Evolutionary conservation across 306 rosid species (phyloP), one percentile per base, ranked within the genome.

Genomic region (Delonix regia): DNA sequence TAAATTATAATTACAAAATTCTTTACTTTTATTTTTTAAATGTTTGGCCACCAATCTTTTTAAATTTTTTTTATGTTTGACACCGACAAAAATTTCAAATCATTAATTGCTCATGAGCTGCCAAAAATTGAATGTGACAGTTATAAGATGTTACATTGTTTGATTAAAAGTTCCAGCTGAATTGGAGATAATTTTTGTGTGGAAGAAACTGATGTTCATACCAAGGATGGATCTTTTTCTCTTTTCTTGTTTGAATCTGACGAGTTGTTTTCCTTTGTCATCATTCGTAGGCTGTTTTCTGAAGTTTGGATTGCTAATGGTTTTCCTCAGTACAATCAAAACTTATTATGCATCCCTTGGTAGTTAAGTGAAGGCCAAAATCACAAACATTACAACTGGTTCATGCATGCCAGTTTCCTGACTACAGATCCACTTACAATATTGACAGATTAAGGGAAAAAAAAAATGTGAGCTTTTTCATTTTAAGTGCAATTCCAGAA

Each of bases 121-220:
- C 78, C 76, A 83, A 75, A 60, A 75, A 70, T 69, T 21, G 45
- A 74, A 7, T 25, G 57, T 45, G 68, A 75, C 34, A 52, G 19
- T 72, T 53, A 56, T 39, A 69, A 27, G 48, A 78, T 75, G 73
- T 75, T 36, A 18, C 47, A 21, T 66, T 57, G 27, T 24, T 12
- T 63, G 84, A 80, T 80, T 60, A 68, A 49, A 79, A 67, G 82
- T 73, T 82, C 47, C 83, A 84, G 59, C 84, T 65, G 61, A 76
- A 77, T 71, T 79, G 34, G 48, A 67, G 83, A 75, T 62, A 48
- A 62, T 64, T 87, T 78, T 68, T 25, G 3, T 60, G 42, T 49
- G 52, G 75, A 61, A 75, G 77, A 73, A 25, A 57, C 63, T 15
- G 34, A 56, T 45, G 78, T 61, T 78, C 53, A 60, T 76, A 39